Evolutionary conservation across 2,329 filamentous ascomycete genomes (phyloP).

Genomic region (Trichoderma sp.): DNA sequence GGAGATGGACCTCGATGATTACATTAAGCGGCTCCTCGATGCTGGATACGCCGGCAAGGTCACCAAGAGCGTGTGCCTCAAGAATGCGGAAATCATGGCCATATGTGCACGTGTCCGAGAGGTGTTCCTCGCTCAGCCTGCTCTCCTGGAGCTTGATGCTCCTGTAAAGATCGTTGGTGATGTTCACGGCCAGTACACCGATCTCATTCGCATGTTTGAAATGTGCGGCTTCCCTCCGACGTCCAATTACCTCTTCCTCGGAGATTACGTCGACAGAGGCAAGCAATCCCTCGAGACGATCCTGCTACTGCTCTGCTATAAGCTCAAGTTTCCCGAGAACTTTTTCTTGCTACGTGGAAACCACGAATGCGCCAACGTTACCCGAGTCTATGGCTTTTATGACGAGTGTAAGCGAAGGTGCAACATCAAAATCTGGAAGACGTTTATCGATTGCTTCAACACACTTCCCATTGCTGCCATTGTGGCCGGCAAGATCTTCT

Average conservation of each 20-base stretch:
- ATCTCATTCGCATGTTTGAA: conserved; percentile 94
- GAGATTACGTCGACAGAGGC: conserved; percentile 93
- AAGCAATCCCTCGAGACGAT: conserved; percentile 97
- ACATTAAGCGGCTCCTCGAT: conserved; percentile 91
- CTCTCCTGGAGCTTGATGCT: conserved; percentile 84
- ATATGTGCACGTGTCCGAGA: conserved; percentile 89
- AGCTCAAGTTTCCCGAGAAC: conserved; percentile 95
- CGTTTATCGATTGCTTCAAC: conserved; percentile 95
- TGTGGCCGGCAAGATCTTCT: conserved; percentile 96
- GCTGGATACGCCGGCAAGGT: conserved; percentile 95
- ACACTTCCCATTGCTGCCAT: conserved; percentile 93
- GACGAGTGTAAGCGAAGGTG: conserved; percentile 95
- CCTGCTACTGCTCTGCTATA: conserved; percentile 88
- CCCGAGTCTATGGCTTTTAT: conserved; percentile 94
- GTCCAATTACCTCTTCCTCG: conserved; percentile 89
- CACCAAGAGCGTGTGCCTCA: conserved; percentile 94
- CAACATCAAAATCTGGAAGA: conserved; percentile 98
- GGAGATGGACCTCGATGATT: conserved; percentile 91
- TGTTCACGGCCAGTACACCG: conserved; percentile 94
- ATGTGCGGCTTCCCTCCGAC: conserved; percentile 96
- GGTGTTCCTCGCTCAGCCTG: conserved; percentile 85
- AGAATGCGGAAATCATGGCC: conserved; percentile 94
- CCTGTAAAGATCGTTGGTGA: conserved; percentile 98
- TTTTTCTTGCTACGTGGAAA: conserved; percentile 94
- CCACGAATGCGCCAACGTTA: conserved; percentile 96